Conservation (phyloP, 2,329 filamentous ascomycete genomes). For the Chaetomium sp. region DNA sequence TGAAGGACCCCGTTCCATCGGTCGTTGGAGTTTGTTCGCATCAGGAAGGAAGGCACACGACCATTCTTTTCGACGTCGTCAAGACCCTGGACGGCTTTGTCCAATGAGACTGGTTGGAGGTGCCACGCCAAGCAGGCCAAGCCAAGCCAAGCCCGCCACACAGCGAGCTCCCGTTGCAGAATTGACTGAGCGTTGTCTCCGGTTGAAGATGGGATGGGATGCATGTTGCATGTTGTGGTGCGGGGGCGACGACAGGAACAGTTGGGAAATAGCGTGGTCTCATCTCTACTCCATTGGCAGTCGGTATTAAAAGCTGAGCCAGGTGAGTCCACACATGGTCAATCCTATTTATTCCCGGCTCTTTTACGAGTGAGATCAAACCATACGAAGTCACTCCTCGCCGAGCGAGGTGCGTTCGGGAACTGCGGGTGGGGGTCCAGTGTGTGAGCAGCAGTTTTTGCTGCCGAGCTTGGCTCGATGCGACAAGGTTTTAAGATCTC, state of each 20-base stretch:
- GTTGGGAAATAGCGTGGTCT: too few relatives aligned
- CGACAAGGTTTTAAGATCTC: neutral
- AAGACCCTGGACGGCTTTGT: neutral
- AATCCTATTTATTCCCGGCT: neutral
- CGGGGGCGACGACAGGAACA: neutral
- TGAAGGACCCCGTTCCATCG: neutral
- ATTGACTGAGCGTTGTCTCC: neutral
- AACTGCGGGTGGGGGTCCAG: slow-evolving; percentile 1
- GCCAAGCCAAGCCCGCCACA: neutral
- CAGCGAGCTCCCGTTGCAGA: neutral
- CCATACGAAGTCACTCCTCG: too few relatives aligned
- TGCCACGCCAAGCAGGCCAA: slow-evolving; percentile 4
- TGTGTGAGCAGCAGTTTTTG: neutral
- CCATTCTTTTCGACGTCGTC: slow-evolving; percentile 6
- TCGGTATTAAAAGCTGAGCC: neutral
- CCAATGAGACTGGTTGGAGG: neutral
- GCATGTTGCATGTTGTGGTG: neutral
- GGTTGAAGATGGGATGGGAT: neutral
- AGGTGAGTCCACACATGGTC: neutral
- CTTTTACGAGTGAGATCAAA: neutral
- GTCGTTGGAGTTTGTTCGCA: neutral
- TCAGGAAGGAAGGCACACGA: slow-evolving; percentile 21
- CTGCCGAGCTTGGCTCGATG: neutral
- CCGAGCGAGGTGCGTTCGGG: neutral
- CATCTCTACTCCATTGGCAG: too few relatives aligned